A percentile compares a stretch with the other conserved stretches of the same genome.
These are phyloP conservation scores for Protomyces pachydermus DNA, from an alignment of 1,139 yeast genomes.

Conservation along the genomic window DNA sequence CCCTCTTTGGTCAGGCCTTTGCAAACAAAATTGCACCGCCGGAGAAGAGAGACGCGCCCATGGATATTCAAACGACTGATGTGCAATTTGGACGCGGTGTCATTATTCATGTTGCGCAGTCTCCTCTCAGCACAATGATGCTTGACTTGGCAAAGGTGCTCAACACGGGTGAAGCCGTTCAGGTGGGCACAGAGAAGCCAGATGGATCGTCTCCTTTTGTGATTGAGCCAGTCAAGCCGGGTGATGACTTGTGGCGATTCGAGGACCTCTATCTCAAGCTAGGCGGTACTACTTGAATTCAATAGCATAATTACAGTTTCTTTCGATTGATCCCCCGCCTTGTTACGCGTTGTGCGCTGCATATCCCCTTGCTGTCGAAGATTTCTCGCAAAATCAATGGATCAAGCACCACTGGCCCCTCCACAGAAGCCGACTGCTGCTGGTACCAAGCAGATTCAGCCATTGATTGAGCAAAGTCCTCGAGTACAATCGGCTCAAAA, in stretches of 20 bases:
- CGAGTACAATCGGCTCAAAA: slow-evolving; percentile 33
- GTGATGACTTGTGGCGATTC: background rate
- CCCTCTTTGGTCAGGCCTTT: background rate
- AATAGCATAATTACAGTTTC: slow-evolving; percentile 2
- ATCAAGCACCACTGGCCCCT: slow-evolving; percentile 17
- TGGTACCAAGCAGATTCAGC: slow-evolving; percentile 17
- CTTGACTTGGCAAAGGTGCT: background rate
- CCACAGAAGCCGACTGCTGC: background rate
- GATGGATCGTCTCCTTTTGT: background rate
- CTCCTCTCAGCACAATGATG: background rate
- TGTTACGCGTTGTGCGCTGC: slow-evolving; percentile 25
- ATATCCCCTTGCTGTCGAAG: slow-evolving; percentile 32
- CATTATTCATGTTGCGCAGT: background rate
- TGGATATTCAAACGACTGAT: background rate
- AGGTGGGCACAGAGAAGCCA: background rate
- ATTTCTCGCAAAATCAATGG: slow-evolving; percentile 30
- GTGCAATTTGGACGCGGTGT: background rate
- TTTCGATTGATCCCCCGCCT: slow-evolving; percentile 21
- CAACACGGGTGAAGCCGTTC: background rate
- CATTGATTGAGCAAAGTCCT: slow-evolving; percentile 29
- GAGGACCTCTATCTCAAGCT: background rate
- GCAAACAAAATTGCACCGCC: background rate
- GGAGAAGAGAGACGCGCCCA: background rate
- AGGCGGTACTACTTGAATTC: background rate
- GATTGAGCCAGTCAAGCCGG: background rate